Conservation (phyloP, 805 yeast genomes). For the Saccharomycopsis fodiens region DNA sequence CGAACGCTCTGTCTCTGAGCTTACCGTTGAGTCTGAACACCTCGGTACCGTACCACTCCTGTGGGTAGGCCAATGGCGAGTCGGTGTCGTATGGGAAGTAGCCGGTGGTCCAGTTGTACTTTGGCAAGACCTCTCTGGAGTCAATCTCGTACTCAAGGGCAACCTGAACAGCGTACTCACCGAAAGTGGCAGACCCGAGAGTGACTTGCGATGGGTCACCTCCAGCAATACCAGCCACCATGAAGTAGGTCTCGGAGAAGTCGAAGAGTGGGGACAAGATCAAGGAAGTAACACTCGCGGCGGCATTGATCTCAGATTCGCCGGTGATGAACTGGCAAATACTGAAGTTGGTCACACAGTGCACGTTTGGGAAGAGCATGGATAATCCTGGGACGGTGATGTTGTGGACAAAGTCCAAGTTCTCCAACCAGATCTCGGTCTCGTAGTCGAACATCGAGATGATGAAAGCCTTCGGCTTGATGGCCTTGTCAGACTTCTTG, state of each 20-base stretch:
- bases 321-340: constrained; percentile 62
- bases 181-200: constrained; percentile 52
- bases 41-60: constrained; percentile 53
- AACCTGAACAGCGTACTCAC: constrained; percentile 55
- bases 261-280: constrained; percentile 48
- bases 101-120: constrained; percentile 49
- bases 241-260: constrained; percentile 50
- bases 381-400: constrained; percentile 61
- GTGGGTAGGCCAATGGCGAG: constrained; percentile 43
- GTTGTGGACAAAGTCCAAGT: constrained; percentile 42
- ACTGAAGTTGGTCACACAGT: constrained; percentile 45
- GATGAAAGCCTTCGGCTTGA: constrained; percentile 45
- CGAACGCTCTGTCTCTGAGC: constrained; percentile 50
- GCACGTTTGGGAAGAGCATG: constrained; percentile 48
- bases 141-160: constrained; percentile 53
- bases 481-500: constrained; percentile 9
- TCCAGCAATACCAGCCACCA: constrained; percentile 62
- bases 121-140: constrained; percentile 36
- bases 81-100: constrained; percentile 50
- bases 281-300: constrained; percentile 48
- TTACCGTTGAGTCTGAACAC: constrained; percentile 54
- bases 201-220: constrained; percentile 50
- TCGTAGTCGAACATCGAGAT: constrained; percentile 51
- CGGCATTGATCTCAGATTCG: constrained; percentile 64
- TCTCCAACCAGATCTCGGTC: constrained; percentile 43